Evolutionary conservation across 371 early-diverging fungal genomes (phyloP).

Genomic region (Funneliformis caledonium): DNA sequence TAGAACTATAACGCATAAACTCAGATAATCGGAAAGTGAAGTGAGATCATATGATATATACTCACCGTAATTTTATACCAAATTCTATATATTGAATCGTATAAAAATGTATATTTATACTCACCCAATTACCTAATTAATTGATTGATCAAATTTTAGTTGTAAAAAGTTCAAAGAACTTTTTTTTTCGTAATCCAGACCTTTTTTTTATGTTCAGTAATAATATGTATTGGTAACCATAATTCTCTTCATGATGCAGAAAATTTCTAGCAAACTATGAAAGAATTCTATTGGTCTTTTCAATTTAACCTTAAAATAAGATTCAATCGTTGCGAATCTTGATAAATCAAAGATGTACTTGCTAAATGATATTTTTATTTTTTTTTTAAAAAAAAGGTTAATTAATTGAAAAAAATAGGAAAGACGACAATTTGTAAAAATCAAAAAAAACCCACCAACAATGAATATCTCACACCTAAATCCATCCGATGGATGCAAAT

Average conservation of each 20-base stretch:
- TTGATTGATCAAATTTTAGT: neutral
- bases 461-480: slow-evolving; percentile 46
- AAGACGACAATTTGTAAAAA: neutral
- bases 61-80: too few species aligned
- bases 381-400: neutral
- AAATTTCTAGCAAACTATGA: neutral
- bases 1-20: too few species aligned
- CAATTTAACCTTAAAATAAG: slow-evolving; percentile 45
- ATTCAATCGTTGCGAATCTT: slow-evolving; percentile 53
- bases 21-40: too few species aligned
- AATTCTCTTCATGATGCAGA: slow-evolving; percentile 7
- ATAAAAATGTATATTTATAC: too few species aligned
- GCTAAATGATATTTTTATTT: slow-evolving; percentile 33
- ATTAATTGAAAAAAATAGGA: neutral
- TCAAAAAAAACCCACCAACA: neutral
- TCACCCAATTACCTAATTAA: neutral
- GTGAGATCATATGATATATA: too few species aligned
- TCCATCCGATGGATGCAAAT: slow-evolving; percentile 66
- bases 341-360: slow-evolving; percentile 85
- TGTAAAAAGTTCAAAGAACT: neutral
- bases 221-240: slow-evolving; percentile 44
- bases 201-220: slow-evolving; percentile 40
- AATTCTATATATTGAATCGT: too few species aligned
- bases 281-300: slow-evolving; percentile 35
- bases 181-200: slow-evolving; percentile 44